Base-by-base conservation (phyloP, 106 monocot species). In the Allium sativum region DNA sequence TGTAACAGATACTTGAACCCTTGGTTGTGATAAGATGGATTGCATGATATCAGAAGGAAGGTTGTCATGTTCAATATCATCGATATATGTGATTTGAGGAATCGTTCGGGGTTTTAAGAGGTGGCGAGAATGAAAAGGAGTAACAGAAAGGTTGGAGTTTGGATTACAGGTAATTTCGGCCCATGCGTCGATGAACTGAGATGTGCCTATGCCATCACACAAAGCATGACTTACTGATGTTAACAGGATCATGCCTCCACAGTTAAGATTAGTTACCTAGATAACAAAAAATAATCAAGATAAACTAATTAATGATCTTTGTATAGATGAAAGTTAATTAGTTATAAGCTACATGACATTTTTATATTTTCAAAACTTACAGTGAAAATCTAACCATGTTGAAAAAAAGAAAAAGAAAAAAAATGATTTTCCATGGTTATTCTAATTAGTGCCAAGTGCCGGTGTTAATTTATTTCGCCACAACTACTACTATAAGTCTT, bases 241-340 rank as follows among this genome's bases (percentile, higher is more conserved):
- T 69, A 82, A 86, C 9, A 93, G 68, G 14, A 89, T 79, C 89
- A 89, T 89, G n/a, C 93, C 93, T 2, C 93, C 93, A 43, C 93
- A 93, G 15, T 73, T 68, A 1, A 93, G 82, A 55, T 86, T 71
- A 9, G 80, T 93, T 65, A 81, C 85, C 93, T 89, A 52, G 13
- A 21, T 17, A 57, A 13, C 5, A 7, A 9, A 55, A 55, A 17
- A 55, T 15, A 55, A 17, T 55, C 1, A 22, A 1, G 22, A 22
- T 22, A 22, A 3, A 22, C 1, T 31, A 5, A 31, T 31, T 31
- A 1, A 5, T 31, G 31, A 0, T 31, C n/a, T n/a, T n/a, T n/a
- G n/a, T 31, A n/a, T n/a, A n/a, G n/a, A n/a, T n/a, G n/a, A 31
- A 31, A n/a, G n/a, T n/a, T n/a, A n/a, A n/a, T n/a, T n/a, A n/a